Conservation (phyloP, 169 alveolate species). For the Babesia caballi region DNA sequence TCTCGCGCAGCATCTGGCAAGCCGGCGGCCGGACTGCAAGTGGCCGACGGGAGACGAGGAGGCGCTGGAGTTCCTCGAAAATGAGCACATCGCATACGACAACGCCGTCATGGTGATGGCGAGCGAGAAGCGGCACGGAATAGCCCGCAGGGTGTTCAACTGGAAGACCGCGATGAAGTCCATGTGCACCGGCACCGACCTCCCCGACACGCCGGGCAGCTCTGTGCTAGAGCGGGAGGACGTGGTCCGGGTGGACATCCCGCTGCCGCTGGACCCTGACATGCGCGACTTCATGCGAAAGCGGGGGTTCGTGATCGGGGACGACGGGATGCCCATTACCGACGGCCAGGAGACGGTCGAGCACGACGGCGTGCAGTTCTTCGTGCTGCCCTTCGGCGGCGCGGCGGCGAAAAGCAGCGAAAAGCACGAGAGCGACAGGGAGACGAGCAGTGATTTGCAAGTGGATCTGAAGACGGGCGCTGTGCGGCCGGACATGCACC, state of each 20-base stretch:
- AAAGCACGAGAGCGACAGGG: too few species aligned
- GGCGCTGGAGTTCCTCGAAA: slow-evolving; percentile 17
- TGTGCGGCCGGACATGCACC: not conserved
- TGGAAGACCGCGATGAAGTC: slow-evolving; percentile 36
- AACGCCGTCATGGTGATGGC: slow-evolving; percentile 28
- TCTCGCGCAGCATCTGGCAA: slow-evolving; percentile 8
- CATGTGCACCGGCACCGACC: slow-evolving; percentile 14
- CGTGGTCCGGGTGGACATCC: slow-evolving; percentile 1
- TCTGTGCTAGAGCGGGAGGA: not conserved
- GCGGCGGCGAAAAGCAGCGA: not conserved
- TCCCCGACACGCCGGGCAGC: not conserved
- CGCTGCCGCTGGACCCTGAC: slow-evolving; percentile 6
- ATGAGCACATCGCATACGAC: slow-evolving; percentile 27
- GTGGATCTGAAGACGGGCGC: slow-evolving; percentile 22
- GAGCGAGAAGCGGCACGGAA: not conserved
- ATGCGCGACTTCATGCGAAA: slow-evolving; percentile 25
- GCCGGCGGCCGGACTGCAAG: not conserved
- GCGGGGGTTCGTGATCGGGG: slow-evolving; percentile 25
- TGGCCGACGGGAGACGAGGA: slow-evolving; percentile 1
- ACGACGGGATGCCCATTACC: slow-evolving; percentile 25
- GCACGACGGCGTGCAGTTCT: slow-evolving; percentile 11
- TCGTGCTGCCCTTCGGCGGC: slow-evolving; percentile 3
- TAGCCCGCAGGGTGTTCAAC: slow-evolving; percentile 13
- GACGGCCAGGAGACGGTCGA: slow-evolving; percentile 1
- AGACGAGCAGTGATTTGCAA: not conserved